These are phyloP conservation scores for Salinomyces thailandicus DNA, from an alignment of 2,329 filamentous ascomycete genomes.

Conservation along the genomic window DNA sequence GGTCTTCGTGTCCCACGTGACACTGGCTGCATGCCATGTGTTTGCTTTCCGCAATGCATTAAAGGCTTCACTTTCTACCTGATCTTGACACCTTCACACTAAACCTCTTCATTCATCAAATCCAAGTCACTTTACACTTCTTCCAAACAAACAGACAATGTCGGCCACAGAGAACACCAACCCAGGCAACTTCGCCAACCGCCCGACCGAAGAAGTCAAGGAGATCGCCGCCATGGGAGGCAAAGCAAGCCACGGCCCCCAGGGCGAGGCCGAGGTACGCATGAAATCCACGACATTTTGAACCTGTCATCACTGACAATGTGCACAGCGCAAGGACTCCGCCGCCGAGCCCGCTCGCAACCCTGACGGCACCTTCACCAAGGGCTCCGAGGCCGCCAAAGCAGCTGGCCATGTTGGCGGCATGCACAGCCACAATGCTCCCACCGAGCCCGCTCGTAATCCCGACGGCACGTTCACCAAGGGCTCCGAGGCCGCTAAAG, in stretches of 20 bases:
- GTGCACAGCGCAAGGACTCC: constrained; percentile 11
- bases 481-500: constrained; percentile 19
- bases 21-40: too few relatives aligned
- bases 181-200: constrained; percentile 42
- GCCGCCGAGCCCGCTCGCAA: constrained; percentile 24
- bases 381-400: constrained; percentile 17
- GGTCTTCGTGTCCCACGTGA: too few relatives aligned
- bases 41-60: too few relatives aligned
- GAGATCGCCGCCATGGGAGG: constrained; percentile 5
- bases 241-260: constrained; percentile 18
- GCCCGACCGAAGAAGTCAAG: constrained; percentile 39
- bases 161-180: too few relatives aligned
- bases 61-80: too few relatives aligned
- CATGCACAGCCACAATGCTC: constrained; percentile 10
- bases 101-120: neutral
- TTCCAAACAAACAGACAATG: too few relatives aligned
- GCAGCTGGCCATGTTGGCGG: constrained; percentile 19
- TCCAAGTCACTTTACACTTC: neutral
- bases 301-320: neutral
- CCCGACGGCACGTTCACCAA: constrained; percentile 20
- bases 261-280: constrained; percentile 11
- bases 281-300: neutral
- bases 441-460: constrained; percentile 26
- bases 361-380: constrained; percentile 17
- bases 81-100: too few relatives aligned